Base-by-base conservation (phyloP, 352 stramenopile genomes). In the Phytophthora pluvialis region DNA sequence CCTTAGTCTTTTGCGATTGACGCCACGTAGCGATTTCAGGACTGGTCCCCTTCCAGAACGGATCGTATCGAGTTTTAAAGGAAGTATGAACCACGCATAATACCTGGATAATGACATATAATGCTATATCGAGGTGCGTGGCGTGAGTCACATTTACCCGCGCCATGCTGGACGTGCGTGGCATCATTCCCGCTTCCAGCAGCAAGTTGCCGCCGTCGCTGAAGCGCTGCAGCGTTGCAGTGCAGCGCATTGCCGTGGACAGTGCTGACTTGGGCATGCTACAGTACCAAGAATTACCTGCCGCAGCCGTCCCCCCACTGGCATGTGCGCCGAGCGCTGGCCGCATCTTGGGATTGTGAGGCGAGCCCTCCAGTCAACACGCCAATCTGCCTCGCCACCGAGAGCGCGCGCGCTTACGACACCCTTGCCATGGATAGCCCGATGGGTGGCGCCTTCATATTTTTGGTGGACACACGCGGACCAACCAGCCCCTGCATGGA, bases 21-120 rank as follows among this genome's bases (percentile, higher is more conserved):
- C 70, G 70, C 60, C 52, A 68, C 67, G 70, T 67, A 69, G 56
- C 60, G 18, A 58, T 50, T 64, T 42, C 42, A 31, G 16, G 10
- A 21, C 21, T 10, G 9, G 8, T 21, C 6, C 10, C 44, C 44
- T 50, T 11, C n/a, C n/a, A 50, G 44, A 50, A 36, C 29, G 10
- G 36, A 50, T 50, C 21, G n/a, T 32, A 50, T 50, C 25, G 3
- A 50, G 5, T 43, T 6, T 50, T 21, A 1, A 32, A 21, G 44
- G 2, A 4, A 5, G 13, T 8, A 29, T 49, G 49, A 12, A 35
- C 49, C 49, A 56, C 21, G 21, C 49, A 46, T 15, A 13, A 16
- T 31, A 15, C 6, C 9, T 12, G 9, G 36, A 7, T 0, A 16
- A 21, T 15, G 12, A 21, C 36, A 43, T 43, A 9, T 1, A 6